Conservation (phyloP, 306 rosid species). For the Ceratonia siliqua region DNA sequence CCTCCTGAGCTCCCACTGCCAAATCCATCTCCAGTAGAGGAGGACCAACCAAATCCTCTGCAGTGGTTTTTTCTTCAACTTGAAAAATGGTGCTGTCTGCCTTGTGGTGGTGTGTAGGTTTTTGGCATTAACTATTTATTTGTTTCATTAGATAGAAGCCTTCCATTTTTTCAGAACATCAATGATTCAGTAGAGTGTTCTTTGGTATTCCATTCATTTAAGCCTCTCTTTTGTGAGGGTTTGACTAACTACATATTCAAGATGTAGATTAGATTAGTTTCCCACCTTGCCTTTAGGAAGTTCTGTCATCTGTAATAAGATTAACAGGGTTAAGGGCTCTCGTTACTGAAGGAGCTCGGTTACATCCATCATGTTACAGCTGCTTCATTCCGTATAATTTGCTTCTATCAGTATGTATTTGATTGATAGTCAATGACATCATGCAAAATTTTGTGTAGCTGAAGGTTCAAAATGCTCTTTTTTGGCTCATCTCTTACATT, state of each 20-base stretch:
- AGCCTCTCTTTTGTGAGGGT: constrained; percentile 27
- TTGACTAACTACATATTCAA: constrained; percentile 14
- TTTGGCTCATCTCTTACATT: neutral
- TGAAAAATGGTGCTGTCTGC: constrained; percentile 64
- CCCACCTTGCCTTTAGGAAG: neutral
- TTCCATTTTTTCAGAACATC: neutral
- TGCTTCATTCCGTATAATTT: neutral
- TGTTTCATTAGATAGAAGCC: constrained; percentile 10
- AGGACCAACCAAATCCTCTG: constrained; percentile 48
- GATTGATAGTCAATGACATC: neutral
- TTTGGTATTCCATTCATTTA: constrained; percentile 51
- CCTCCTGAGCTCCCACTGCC: constrained; percentile 73
- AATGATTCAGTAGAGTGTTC: constrained; percentile 15
- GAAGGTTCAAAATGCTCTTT: neutral
- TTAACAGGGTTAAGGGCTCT: neutral
- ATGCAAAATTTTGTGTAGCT: neutral
- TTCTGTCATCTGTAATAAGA: neutral
- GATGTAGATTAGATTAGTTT: neutral
- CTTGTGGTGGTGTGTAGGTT: constrained; percentile 61
- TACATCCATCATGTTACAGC: neutral
- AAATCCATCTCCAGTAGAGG: constrained; percentile 46
- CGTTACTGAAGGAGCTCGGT: neutral
- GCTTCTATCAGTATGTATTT: neutral
- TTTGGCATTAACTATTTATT: neutral
- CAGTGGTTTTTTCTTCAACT: constrained; percentile 59